These are phyloP conservation scores for Lablab purpureus DNA, from an alignment of 306 rosid species.

Conservation along the genomic window DNA sequence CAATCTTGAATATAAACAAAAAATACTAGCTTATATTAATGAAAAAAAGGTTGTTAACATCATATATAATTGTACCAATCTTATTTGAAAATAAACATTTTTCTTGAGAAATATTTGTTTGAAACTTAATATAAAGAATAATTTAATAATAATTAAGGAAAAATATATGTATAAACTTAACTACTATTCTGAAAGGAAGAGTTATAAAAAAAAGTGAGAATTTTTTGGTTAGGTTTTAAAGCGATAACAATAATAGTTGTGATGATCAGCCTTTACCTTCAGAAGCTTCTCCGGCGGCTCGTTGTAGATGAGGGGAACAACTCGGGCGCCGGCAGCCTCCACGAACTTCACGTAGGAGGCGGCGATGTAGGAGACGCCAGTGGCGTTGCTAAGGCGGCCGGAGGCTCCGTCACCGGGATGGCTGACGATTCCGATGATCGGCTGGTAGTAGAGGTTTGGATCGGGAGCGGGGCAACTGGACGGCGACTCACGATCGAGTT, in stretches of 20 bases:
- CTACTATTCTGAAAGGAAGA: too few relatives aligned
- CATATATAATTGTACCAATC: too few relatives aligned
- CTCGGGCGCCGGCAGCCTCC: constrained; percentile 90
- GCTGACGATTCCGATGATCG: constrained; percentile 83
- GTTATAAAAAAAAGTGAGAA: too few relatives aligned
- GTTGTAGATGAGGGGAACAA: constrained; percentile 77
- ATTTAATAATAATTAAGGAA: too few relatives aligned
- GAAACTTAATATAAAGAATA: too few relatives aligned
- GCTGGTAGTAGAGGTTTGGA: constrained; percentile 64
- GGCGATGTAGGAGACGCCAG: constrained; percentile 70
- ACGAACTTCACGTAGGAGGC: constrained; percentile 90
- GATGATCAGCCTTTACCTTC: constrained; percentile 67
- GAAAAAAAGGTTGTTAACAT: too few relatives aligned
- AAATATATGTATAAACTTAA: too few relatives aligned
- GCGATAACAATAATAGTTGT: not conserved
- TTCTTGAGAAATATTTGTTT: too few relatives aligned
- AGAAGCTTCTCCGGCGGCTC: constrained; percentile 67
- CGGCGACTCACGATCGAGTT: constrained; percentile 48
- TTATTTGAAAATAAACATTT: too few relatives aligned
- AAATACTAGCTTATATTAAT: too few relatives aligned
- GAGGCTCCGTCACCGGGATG: constrained; percentile 94
- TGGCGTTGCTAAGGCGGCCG: constrained; percentile 70
- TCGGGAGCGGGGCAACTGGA: constrained; percentile 54
- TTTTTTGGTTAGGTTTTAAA: too few relatives aligned
- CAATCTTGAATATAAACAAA: too few relatives aligned